phyloP scores from a whole-genome alignment of 495 filamentous ascomycete genomes.

The Lophiotrema nucula region DNA sequence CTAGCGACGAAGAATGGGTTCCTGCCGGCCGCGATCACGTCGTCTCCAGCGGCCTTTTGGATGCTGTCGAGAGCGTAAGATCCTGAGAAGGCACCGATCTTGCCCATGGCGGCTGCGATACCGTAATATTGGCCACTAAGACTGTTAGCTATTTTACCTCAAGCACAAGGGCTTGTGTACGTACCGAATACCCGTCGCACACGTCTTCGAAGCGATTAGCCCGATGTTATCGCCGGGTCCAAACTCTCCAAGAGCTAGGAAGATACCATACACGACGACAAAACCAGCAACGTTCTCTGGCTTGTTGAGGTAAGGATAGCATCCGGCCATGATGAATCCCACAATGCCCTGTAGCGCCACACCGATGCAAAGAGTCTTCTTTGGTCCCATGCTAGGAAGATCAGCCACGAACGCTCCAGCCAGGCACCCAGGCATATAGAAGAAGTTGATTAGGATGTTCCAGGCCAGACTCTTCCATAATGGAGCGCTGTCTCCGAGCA shows the following conservation, averaged over 20 bases:
- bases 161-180: background rate
- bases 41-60: conserved; percentile 58
- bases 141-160: background rate
- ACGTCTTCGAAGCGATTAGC: conserved; percentile 80
- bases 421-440: conserved; percentile 81
- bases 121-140: conserved; percentile 82
- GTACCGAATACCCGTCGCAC: conserved; percentile 72
- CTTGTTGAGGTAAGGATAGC: conserved; percentile 63
- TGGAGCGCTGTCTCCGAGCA: conserved; percentile 55
- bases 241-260: conserved; percentile 78
- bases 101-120: conserved; percentile 79
- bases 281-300: conserved; percentile 69
- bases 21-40: conserved; percentile 60
- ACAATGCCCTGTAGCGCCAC: conserved; percentile 70
- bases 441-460: conserved; percentile 79
- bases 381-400: conserved; percentile 63
- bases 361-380: conserved; percentile 64
- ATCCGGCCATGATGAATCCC: conserved; percentile 82
- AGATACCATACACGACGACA: conserved; percentile 76
- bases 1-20: conserved; percentile 55
- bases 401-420: conserved; percentile 73
- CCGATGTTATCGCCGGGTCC: conserved; percentile 93
- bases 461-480: conserved; percentile 79
- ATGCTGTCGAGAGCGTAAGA: conserved; percentile 77
- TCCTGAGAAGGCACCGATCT: conserved; percentile 89